Conservation (phyloP, 2,329 filamentous ascomycete genomes). For the Capronia epimyces region DNA sequence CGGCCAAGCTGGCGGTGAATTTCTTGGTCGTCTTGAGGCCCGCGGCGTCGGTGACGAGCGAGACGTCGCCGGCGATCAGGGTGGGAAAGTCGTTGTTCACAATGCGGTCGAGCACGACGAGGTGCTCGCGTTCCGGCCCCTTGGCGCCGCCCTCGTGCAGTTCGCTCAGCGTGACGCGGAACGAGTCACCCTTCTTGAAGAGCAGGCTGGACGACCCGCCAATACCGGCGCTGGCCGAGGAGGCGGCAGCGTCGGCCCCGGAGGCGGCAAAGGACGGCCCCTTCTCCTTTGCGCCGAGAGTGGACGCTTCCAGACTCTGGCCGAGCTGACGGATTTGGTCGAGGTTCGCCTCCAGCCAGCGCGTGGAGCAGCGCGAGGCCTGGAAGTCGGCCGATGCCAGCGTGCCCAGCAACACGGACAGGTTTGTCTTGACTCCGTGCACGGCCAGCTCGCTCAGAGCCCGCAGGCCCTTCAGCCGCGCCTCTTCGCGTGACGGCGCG, state of each 20-base stretch:
- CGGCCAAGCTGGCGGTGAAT: slow-evolving; percentile 42
- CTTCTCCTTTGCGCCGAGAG: background rate
- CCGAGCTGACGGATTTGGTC: slow-evolving; percentile 36
- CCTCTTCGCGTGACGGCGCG: slow-evolving; percentile 48
- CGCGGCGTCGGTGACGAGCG: slow-evolving; percentile 39
- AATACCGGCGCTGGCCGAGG: slow-evolving; percentile 15
- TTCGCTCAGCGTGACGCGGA: slow-evolving; percentile 48
- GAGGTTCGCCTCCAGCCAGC: slow-evolving; percentile 53
- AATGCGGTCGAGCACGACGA: slow-evolving; percentile 47
- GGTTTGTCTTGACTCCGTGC: slow-evolving; percentile 55
- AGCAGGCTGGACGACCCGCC: slow-evolving; percentile 36
- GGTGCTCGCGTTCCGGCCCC: slow-evolving; percentile 42
- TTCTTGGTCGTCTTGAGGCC: slow-evolving; percentile 45
- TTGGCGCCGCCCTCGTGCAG: slow-evolving; percentile 24
- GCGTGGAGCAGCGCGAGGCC: slow-evolving; percentile 47
- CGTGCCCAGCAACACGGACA: slow-evolving; percentile 52
- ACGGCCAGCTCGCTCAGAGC: slow-evolving; percentile 53
- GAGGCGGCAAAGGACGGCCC: slow-evolving; percentile 10
- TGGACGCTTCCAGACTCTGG: slow-evolving; percentile 24
- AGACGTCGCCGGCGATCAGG: slow-evolving; percentile 50
- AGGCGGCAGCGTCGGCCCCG: slow-evolving; percentile 1
- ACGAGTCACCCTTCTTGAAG: slow-evolving; percentile 56
- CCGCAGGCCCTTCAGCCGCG: slow-evolving; percentile 49
- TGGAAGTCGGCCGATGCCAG: slow-evolving; percentile 49
- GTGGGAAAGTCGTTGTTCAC: slow-evolving; percentile 57